Evolutionary conservation across 2,329 filamentous ascomycete species (phyloP).

Genomic region (Plenodomus biglobosus): DNA sequence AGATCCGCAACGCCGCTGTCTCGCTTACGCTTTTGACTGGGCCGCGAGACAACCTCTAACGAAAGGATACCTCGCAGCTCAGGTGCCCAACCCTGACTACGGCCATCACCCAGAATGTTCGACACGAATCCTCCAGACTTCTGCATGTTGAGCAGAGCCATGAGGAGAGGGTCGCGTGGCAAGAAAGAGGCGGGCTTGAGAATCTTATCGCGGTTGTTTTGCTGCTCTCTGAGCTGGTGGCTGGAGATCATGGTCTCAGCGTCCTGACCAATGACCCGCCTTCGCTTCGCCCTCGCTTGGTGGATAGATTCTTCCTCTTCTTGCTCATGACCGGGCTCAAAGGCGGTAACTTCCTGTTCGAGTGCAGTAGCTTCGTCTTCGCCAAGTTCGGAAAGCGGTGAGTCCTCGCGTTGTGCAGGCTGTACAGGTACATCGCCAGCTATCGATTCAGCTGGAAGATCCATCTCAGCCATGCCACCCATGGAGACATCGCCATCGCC

Average conservation of each 20-base stretch:
- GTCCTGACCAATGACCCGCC: conserved; percentile 82
- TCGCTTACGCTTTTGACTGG: conserved; percentile 89
- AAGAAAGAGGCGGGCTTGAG: conserved; percentile 80
- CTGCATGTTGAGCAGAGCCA: conserved; percentile 89
- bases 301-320: conserved; percentile 58
- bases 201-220: conserved; percentile 82
- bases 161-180: conserved; percentile 80
- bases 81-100: conserved; percentile 80
- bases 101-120: conserved; percentile 79
- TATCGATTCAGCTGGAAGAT: conserved; percentile 28
- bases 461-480: conserved; percentile 54
- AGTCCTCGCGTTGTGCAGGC: conserved; percentile 50
- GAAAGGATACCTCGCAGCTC: conserved; percentile 93
- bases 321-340: conserved; percentile 55
- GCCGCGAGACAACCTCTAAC: conserved; percentile 73
- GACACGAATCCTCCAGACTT: conserved; percentile 87
- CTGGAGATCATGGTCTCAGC: conserved; percentile 74
- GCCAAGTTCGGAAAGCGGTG: conserved; percentile 57
- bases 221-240: conserved; percentile 79
- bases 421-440: conserved; percentile 53
- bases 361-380: conserved; percentile 61
- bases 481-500: conserved; percentile 48
- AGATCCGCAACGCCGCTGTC: conserved; percentile 84
- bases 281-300: conserved; percentile 73
- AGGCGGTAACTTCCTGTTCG: conserved; percentile 58